Evolutionary conservation across 2,329 filamentous ascomycete species (phyloP).

Genomic region (Allantophomopsis cytisporea): DNA sequence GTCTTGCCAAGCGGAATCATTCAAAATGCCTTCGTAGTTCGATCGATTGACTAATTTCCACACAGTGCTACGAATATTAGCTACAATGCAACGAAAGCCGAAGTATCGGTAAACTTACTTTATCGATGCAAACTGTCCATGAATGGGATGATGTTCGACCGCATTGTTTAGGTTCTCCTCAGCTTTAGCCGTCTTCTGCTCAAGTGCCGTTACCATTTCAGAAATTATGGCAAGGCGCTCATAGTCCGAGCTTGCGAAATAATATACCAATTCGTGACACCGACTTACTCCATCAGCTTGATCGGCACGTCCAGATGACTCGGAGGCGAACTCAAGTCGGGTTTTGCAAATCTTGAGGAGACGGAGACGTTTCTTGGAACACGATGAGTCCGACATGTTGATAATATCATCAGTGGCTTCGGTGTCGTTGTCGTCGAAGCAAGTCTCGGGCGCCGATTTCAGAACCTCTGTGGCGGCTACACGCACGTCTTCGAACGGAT

Average conservation of each 20-base stretch:
- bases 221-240: constrained; percentile 37
- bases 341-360: no score
- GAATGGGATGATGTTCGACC: constrained; percentile 51
- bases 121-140: constrained; percentile 56
- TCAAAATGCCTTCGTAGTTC: no score
- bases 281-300: constrained; percentile 86
- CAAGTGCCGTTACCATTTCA: constrained; percentile 44
- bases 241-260: constrained; percentile 31
- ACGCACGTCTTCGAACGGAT: constrained; percentile 89
- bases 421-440: constrained; percentile 4
- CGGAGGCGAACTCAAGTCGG: constrained; percentile 43
- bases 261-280: constrained; percentile 56
- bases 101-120: constrained; percentile 26
- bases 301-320: constrained; percentile 69
- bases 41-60: no score
- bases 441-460: constrained; percentile 28
- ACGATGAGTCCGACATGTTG: neutral
- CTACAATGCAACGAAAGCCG: neutral
- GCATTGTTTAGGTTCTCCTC: constrained; percentile 52
- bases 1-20: constrained; percentile 3
- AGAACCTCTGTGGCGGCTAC: constrained; percentile 38
- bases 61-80: constrained; percentile 1
- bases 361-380: neutral
- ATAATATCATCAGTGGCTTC: constrained; percentile 2
- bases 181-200: constrained; percentile 49